Percentiles rank a stretch among this genome's conserved stretches.
Conservation (phyloP, 495 filamentous ascomycete genomes). For the Aspergillus heteromorphus region DNA sequence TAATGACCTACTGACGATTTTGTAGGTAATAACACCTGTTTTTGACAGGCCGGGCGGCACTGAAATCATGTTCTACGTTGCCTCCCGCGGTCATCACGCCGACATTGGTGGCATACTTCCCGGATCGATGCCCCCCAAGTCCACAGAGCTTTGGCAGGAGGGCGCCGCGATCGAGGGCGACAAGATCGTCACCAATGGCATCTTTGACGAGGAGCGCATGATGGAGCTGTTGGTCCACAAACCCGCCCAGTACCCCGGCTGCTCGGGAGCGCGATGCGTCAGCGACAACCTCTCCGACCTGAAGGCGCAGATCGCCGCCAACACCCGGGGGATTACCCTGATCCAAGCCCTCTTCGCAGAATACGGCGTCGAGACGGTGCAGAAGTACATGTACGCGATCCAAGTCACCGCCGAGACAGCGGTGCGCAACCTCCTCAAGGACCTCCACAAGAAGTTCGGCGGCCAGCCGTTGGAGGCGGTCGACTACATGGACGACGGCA, state of each 20-base stretch:
- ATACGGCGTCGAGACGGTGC: conserved; percentile 84
- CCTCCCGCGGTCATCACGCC: conserved; percentile 90
- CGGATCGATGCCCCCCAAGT: conserved; percentile 95
- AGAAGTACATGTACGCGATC: conserved; percentile 94
- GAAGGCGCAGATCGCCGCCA: conserved; percentile 92
- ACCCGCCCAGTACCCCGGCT: conserved; percentile 80
- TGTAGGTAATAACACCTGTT: conserved; percentile 61
- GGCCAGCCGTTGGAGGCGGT: conserved; percentile 75
- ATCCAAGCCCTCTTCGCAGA: conserved; percentile 81
- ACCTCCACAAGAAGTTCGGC: conserved; percentile 68
- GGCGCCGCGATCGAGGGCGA: conserved; percentile 91
- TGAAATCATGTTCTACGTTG: conserved; percentile 94
- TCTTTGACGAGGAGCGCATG: conserved; percentile 84
- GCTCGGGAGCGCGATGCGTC: conserved; percentile 83
- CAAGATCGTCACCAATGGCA: conserved; percentile 85
- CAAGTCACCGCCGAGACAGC: conserved; percentile 86
- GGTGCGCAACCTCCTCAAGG: conserved; percentile 79
- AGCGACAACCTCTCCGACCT: conserved; percentile 94
- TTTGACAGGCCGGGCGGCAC: conserved; percentile 64
- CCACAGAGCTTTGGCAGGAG: conserved; percentile 88
- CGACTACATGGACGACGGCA: conserved; percentile 97
- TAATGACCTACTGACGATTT: neutral
- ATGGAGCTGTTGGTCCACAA: conserved; percentile 76
- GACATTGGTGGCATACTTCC: conserved; percentile 96
- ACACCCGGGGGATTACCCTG: conserved; percentile 90